Base-by-base conservation (phyloP, 768 basidiomycete genomes). In the Trametes cubensis region DNA sequence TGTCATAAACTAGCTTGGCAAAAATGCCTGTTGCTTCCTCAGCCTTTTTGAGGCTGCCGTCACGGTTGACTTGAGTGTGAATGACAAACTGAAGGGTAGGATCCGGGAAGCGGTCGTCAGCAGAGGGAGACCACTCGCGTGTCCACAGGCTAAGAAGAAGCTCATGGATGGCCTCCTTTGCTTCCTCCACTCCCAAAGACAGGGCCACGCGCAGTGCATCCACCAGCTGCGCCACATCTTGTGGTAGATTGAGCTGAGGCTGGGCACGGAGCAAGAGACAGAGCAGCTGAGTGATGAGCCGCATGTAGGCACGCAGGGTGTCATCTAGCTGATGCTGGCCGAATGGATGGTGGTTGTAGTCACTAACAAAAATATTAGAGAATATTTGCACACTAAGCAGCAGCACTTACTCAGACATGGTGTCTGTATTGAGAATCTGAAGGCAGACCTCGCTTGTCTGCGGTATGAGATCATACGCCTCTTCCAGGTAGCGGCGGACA, bases 381-480 rank as follows among this genome's bases (percentile, higher is more conserved):
- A 2, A 2, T 7, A 25, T 23, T 39, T 10, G 34, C 13, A 42
- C 14, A 41, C 7, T 8, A 39, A 38, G 4, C n/a, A 4, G 41
- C 3, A 13, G 13, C 13, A 49, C 56, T 38, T 25, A 58, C 56
- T 48, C 47, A 2, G 47, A 41, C 38, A 58, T 18, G 10, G 48
- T 51, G n/a, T 58, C 57, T 2, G 57, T 58, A n/a, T 58, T 50
- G 14, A 58, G 47, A 20, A 58, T 49, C 25, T 58, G 57, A 2
- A 25, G 23, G 39, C 48, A 58, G 2, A 58, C 40, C 25, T 58
- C 57, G 23, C 57, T 51, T 2, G 57, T 41, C 15, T 44, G 17
- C 15, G 30, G 38, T 23, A 58, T 58, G 23, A 30, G 23, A 3
- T 51, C 40, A 30, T 58, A 58, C 5, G 48, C 18, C 2, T 7